These are phyloP conservation scores for Pistacia integerrima DNA, from an alignment of 345 rosid species.

Conservation along the genomic window DNA sequence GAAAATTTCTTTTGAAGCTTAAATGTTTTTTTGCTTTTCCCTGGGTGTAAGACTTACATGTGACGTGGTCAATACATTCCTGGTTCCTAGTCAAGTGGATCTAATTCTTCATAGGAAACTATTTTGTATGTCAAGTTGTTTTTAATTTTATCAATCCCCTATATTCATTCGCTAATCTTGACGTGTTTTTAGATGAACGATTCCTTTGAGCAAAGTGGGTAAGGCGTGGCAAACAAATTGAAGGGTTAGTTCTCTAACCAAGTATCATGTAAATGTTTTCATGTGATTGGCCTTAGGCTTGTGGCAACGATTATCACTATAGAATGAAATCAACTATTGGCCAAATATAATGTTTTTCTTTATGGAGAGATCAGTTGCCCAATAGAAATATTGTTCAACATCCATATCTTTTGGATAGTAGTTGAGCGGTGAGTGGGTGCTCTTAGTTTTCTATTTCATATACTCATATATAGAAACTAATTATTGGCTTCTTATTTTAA, in stretches of 20 bases:
- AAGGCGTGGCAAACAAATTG: constrained; percentile 45
- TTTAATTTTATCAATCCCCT: neutral
- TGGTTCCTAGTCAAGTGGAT: neutral
- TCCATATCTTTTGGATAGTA: neutral
- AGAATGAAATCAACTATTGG: neutral
- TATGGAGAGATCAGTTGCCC: neutral
- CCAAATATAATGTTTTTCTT: too few relatives aligned
- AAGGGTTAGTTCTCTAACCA: constrained; percentile 46
- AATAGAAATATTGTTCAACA: neutral
- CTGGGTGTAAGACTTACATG: neutral
- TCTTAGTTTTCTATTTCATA: neutral
- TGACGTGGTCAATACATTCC: neutral
- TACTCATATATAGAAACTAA: neutral
- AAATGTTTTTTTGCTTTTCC: neutral
- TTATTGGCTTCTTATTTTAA: neutral
- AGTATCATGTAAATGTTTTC: neutral
- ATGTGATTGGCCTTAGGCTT: neutral
- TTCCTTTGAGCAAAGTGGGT: constrained; percentile 44
- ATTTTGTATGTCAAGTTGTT: neutral
- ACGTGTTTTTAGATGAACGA: constrained; percentile 55
- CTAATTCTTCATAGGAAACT: constrained; percentile 3
- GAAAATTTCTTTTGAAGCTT: neutral
- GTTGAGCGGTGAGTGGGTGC: neutral
- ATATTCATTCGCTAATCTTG: constrained; percentile 19
- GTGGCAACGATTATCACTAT: constrained; percentile 14